phyloP scores from a whole-genome alignment of 2,329 filamentous ascomycete species.

The Calonectria fujianensis region DNA sequence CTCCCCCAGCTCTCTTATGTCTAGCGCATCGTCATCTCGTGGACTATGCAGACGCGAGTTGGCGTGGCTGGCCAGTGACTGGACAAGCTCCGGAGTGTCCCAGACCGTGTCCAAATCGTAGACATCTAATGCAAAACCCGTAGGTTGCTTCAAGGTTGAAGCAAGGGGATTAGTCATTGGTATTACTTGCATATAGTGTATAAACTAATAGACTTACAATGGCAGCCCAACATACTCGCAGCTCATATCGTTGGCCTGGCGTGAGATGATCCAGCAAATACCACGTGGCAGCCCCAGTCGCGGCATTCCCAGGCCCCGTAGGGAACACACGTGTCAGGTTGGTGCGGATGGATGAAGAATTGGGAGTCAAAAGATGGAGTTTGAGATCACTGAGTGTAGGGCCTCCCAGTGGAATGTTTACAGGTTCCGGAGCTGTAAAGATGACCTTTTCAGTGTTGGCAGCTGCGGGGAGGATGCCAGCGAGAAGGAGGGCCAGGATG shows the following conservation, averaged over 20 bases:
- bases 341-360: slow-evolving; percentile 74
- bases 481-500: slow-evolving; percentile 44
- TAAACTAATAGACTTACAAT: slow-evolving; percentile 77
- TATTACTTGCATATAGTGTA: not conserved
- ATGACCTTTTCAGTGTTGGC: slow-evolving; percentile 95
- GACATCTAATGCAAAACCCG: slow-evolving; percentile 82
- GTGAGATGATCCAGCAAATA: slow-evolving; percentile 82
- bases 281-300: slow-evolving; percentile 82
- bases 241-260: slow-evolving; percentile 88
- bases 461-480: slow-evolving; percentile 38
- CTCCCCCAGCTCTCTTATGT: slow-evolving; percentile 42
- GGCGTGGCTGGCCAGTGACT: slow-evolving; percentile 79
- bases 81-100: slow-evolving; percentile 76
- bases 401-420: slow-evolving; percentile 69
- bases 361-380: slow-evolving; percentile 79
- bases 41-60: slow-evolving; percentile 65
- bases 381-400: slow-evolving; percentile 72
- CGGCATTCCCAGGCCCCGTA: slow-evolving; percentile 62
- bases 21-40: slow-evolving; percentile 40
- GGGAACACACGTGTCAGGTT: slow-evolving; percentile 82
- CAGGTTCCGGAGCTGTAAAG: slow-evolving; percentile 82
- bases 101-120: slow-evolving; percentile 78
- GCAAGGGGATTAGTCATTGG: slow-evolving; percentile 28
- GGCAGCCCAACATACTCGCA: slow-evolving; percentile 94
- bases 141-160: slow-evolving; percentile 83